These are phyloP conservation scores for Lipomyces spencermartinsiae DNA, from an alignment of 805 yeast species.

Conservation along the genomic window DNA sequence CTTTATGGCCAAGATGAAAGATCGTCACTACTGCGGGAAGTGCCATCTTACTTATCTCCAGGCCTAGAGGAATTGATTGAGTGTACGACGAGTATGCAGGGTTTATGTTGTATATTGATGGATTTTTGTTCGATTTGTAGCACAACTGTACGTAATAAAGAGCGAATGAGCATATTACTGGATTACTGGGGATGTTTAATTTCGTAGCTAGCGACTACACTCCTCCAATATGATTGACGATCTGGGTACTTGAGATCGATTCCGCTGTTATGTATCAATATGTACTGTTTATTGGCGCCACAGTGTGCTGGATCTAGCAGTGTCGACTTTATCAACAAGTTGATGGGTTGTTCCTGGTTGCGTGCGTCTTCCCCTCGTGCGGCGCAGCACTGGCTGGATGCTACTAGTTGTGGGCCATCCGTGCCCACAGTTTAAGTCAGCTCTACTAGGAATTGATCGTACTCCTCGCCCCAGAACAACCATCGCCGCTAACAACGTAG, in stretches of 20 bases:
- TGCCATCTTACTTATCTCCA: conserved; percentile 86
- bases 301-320: no score
- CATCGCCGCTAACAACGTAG: no score
- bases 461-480: background rate
- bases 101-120: background rate
- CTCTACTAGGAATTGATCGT: no score
- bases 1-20: conserved; percentile 99
- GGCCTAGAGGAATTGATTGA: conserved; percentile 12
- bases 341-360: no score
- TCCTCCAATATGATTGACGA: background rate
- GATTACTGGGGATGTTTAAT: background rate
- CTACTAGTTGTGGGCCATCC: no score
- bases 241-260: background rate
- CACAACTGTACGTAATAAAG: background rate
- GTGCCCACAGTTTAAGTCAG: no score
- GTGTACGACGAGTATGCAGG: background rate
- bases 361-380: no score
- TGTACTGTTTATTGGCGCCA: no score
- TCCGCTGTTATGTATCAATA: no score
- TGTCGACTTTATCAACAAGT: no score
- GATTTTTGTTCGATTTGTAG: background rate
- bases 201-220: background rate
- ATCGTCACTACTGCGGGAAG: conserved; percentile 99
- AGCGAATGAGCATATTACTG: background rate
- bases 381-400: no score